Evolutionary conservation across 257 asterid genomes (phyloP), one percentile per base, ranked within the genome.

Genomic region (Paulownia fortunei): DNA sequence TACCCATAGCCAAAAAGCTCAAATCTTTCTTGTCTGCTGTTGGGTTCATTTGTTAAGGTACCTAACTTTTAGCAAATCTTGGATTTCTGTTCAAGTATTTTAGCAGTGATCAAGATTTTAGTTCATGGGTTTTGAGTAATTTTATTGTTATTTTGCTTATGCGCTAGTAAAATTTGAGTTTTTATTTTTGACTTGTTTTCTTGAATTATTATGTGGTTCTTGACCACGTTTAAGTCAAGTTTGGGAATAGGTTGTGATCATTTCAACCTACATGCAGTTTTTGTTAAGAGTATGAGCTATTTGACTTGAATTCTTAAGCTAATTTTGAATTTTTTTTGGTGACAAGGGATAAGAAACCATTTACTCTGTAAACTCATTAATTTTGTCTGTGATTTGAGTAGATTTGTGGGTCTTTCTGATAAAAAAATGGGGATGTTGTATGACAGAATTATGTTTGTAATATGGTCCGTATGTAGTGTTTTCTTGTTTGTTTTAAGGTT

Each of bases 41-140:
- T 42, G 62, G 47, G 44, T 4, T 74, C 62, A 54, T 30, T 34
- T 11, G 21, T 64, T 19, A 46, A 74, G 79, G 79, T 74, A 47
- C 59, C 2, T 16, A 21, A 4, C 1, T 27, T 58, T 73, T 9
- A 41, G 19, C 77, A 55, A 56, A 58, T 73, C 78, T 59, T 16
- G 60, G 55, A 32, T 41, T 73, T 34, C 23, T 42, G 39, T 58
- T 47, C 26, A 0, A 30, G 7, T n/a, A 4, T 16, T 72, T 24
- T 56, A 6, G 6, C 34, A 18, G 66, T 26, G 34, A 15, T 41
- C 27, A 10, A 23, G 37, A 16, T 37, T 55, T 34, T 21, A 34
- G 55, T 42, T 68, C 41, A 13, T 68, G 59, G 58, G 41, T 67
- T 24, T 44, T 24, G 16, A 47, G 23, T 59, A 21, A 26, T 62